Evolutionary conservation across 768 basidiomycete genomes (phyloP).

Genomic region (Mycena chlorophos): DNA sequence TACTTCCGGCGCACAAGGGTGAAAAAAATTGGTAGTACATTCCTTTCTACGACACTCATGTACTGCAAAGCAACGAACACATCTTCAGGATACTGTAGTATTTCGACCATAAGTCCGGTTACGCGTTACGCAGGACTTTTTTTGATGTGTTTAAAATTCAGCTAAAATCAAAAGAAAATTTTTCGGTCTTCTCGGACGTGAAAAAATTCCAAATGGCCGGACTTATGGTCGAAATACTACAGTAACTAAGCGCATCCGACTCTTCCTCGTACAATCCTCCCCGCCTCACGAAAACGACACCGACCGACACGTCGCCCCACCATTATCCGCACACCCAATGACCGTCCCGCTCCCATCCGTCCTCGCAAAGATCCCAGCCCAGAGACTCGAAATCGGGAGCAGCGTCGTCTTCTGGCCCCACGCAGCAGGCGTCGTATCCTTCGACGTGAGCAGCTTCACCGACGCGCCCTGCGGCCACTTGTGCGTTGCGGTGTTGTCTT

Average conservation of each 20-base stretch:
- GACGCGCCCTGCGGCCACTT: neutral
- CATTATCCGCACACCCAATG: neutral
- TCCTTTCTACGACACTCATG: too few relatives aligned
- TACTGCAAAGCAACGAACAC: too few relatives aligned
- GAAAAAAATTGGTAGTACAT: too few relatives aligned
- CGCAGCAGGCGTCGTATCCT: neutral
- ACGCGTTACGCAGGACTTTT: too few relatives aligned
- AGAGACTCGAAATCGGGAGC: neutral
- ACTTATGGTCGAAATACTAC: too few relatives aligned
- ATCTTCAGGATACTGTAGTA: too few relatives aligned
- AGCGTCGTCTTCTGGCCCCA: conserved; percentile 2
- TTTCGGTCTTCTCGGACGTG: too few relatives aligned
- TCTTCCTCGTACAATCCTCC: neutral
- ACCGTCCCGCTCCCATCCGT: neutral
- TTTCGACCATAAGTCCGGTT: too few relatives aligned
- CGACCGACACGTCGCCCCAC: neutral
- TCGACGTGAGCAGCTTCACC: neutral
- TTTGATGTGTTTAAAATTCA: too few relatives aligned
- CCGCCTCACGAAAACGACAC: neutral
- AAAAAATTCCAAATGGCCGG: too few relatives aligned
- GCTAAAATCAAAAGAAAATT: too few relatives aligned
- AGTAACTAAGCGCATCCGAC: neutral
- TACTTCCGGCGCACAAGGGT: too few relatives aligned
- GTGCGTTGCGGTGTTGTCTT: conserved; percentile 14
- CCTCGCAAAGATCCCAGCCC: neutral